Conservation (phyloP, 192 early-diverging fungal genomes). For the Lunasporangiospora selenospora region DNA sequence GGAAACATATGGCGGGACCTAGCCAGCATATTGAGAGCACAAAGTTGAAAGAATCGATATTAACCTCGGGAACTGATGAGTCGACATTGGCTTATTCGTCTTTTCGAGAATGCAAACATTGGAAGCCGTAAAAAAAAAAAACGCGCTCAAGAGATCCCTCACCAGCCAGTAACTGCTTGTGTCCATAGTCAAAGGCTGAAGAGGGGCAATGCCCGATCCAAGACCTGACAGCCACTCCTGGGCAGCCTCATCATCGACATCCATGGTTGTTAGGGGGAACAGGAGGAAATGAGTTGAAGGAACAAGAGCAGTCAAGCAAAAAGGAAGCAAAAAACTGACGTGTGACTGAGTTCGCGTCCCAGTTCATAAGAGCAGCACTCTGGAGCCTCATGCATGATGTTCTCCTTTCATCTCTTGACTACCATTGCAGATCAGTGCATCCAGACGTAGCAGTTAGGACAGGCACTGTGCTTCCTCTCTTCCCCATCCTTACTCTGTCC, state of each 20-base stretch:
- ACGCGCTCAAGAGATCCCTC: neutral
- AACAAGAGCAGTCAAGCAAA: neutral
- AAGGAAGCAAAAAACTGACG: neutral
- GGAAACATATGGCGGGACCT: no score
- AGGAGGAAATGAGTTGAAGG: neutral
- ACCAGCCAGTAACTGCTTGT: slow-evolving; percentile 38
- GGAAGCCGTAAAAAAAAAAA: neutral
- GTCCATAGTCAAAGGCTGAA: no score
- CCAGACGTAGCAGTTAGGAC: neutral
- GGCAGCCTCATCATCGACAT: slow-evolving; percentile 29
- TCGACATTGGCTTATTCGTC: slow-evolving; percentile 24
- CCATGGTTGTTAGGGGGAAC: slow-evolving; percentile 2
- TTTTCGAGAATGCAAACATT: neutral
- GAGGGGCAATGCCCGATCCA: slow-evolving; percentile 7
- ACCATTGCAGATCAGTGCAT: neutral
- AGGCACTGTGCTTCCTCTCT: neutral
- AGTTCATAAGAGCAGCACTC: neutral
- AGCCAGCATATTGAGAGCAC: no score
- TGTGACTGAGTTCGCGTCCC: no score
- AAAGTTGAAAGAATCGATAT: neutral
- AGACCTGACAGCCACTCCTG: no score
- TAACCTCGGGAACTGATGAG: neutral
- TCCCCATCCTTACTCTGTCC: neutral
- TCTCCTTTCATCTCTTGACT: neutral
- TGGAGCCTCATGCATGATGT: slow-evolving; percentile 1